Conservation (phyloP, 345 rosid genomes). For the Kandelia obovata region DNA sequence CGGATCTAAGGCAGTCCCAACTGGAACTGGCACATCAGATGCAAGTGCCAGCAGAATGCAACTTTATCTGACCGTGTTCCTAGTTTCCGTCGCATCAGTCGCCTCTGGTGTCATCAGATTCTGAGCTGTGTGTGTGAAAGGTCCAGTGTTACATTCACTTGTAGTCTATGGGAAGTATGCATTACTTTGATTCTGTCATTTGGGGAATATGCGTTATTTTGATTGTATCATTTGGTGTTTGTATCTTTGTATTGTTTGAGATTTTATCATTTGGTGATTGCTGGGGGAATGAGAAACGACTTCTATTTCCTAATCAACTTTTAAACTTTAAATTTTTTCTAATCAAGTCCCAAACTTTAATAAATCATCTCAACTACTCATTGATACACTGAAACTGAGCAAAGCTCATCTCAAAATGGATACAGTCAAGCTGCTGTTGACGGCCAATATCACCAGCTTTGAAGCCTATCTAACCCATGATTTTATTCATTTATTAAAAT, state of each 20-base stretch:
- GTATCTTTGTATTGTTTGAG: too few species aligned
- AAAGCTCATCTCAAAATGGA: too few species aligned
- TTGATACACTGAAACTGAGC: too few species aligned
- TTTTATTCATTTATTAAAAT: too few species aligned
- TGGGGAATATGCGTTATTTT: not conserved
- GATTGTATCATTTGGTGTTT: not conserved
- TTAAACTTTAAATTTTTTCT: not conserved
- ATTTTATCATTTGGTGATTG: too few species aligned
- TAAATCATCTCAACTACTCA: too few species aligned
- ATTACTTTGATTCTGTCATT: not conserved
- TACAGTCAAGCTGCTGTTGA: too few species aligned
- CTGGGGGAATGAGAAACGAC: not conserved
- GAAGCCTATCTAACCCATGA: too few species aligned
- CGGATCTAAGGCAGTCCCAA: slow-evolving; percentile 36
- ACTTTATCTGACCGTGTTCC: slow-evolving; percentile 9
- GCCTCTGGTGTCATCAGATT: slow-evolving; percentile 5
- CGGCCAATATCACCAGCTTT: too few species aligned
- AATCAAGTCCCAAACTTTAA: too few species aligned
- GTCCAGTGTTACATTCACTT: not conserved
- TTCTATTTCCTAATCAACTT: not conserved
- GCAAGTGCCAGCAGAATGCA: slow-evolving; percentile 9
- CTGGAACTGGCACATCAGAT: slow-evolving; percentile 20
- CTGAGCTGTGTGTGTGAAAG: not conserved
- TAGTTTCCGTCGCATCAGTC: slow-evolving; percentile 4
- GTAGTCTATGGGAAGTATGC: too few species aligned